phyloP scores from a whole-genome alignment of 1,139 yeast species.

The Wickerhamiella pararugosa region DNA sequence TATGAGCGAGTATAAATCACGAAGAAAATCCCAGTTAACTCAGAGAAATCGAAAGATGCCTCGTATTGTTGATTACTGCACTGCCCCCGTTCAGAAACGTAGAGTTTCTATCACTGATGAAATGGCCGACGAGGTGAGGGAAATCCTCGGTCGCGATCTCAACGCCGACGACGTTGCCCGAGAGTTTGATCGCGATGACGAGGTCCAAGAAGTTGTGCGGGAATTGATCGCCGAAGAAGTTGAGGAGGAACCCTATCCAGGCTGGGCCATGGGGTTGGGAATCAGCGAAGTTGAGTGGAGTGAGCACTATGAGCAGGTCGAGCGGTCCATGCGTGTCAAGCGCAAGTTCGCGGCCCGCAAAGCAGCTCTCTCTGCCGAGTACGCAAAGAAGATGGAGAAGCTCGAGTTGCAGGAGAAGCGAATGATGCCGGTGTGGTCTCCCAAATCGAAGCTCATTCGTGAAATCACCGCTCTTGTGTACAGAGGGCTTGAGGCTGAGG shows the following conservation, averaged over 20 bases:
- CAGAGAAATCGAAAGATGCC: slow-evolving; percentile 5
- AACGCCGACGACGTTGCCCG: slow-evolving; percentile 11
- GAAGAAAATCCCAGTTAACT: no score
- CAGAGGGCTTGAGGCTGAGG: slow-evolving; percentile 6
- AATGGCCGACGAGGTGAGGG: slow-evolving; percentile 12
- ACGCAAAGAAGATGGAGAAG: slow-evolving; percentile 8
- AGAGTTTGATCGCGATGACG: slow-evolving; percentile 9
- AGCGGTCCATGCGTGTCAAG: slow-evolving; percentile 8
- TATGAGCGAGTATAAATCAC: no score
- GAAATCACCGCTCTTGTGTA: slow-evolving; percentile 9
- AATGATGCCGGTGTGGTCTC: slow-evolving; percentile 11
- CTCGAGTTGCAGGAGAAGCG: slow-evolving; percentile 9
- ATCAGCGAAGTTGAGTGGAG: slow-evolving; percentile 10
- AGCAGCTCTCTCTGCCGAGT: slow-evolving; percentile 9
- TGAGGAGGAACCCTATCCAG: slow-evolving; percentile 10
- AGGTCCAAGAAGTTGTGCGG: slow-evolving; percentile 9
- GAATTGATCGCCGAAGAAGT: slow-evolving; percentile 10
- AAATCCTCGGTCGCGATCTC: slow-evolving; percentile 9
- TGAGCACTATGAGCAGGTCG: slow-evolving; percentile 10
- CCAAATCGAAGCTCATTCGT: slow-evolving; percentile 9
- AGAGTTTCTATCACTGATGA: slow-evolving; percentile 10
- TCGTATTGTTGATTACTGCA: slow-evolving; percentile 9
- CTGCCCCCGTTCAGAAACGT: slow-evolving; percentile 10
- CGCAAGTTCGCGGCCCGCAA: slow-evolving; percentile 10
- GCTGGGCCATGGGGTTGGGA: slow-evolving; percentile 12